phyloP scores from a whole-genome alignment of 75 land plant genomes.

The Sequoiadendron giganteum region DNA sequence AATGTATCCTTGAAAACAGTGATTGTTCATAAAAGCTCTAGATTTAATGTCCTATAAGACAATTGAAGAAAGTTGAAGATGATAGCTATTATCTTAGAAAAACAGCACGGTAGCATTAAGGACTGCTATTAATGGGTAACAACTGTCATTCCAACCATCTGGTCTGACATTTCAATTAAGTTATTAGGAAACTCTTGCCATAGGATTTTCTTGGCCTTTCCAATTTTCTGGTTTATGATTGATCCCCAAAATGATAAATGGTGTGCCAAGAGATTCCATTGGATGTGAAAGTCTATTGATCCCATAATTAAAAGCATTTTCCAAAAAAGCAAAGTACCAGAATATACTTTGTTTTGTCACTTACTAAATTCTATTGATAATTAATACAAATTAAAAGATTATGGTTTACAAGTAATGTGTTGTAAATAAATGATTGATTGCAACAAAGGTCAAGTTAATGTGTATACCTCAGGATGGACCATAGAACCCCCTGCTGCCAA shows the following conservation, averaged over 20 bases:
- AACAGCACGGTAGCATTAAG: neutral
- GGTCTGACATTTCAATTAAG: neutral
- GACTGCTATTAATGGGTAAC: neutral
- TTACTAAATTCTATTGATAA: neutral
- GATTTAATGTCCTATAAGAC: neutral
- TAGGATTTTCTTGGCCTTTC: neutral
- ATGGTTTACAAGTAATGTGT: neutral
- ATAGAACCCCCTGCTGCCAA: conserved; percentile 97
- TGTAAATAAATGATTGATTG: neutral
- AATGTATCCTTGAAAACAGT: neutral
- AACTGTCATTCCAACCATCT: neutral
- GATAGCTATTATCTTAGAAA: neutral
- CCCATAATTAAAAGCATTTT: neutral
- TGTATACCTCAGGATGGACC: conserved; percentile 96
- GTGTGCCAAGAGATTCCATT: neutral
- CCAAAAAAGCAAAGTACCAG: neutral
- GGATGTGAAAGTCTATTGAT: neutral
- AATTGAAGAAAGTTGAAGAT: neutral
- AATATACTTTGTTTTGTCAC: neutral
- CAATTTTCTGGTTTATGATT: neutral
- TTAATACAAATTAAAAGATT: neutral
- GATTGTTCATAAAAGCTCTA: neutral
- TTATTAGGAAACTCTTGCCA: neutral
- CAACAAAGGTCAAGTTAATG: neutral
- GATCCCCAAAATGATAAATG: neutral